Percentiles rank a stretch among this genome's conserved stretches.
Evolutionary conservation across 1,139 yeast species (phyloP).

Genomic region (Saccharomyces hybrid): DNA sequence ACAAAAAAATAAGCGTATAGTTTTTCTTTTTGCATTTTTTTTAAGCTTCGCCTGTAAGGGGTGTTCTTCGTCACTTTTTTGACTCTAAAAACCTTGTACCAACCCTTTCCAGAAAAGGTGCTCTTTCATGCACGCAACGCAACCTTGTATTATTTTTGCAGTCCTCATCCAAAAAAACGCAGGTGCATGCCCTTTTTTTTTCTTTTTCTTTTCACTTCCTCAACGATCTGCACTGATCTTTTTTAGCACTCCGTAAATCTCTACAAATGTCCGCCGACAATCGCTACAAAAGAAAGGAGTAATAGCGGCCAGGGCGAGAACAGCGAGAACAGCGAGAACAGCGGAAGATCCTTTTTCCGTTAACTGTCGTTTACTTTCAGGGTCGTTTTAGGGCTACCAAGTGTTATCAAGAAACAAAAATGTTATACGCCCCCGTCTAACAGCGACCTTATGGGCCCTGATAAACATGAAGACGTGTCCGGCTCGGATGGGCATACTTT

Average conservation of each 20-base stretch:
- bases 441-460: neutral
- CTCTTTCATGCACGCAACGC: too few relatives aligned
- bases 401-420: neutral
- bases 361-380: neutral
- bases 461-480: neutral
- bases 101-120: too few relatives aligned
- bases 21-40: neutral
- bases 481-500: neutral
- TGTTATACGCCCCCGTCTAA: neutral
- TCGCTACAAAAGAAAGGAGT: neutral
- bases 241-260: neutral
- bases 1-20: neutral
- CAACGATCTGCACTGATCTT: neutral
- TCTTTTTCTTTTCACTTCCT: neutral
- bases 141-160: too few relatives aligned
- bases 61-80: neutral
- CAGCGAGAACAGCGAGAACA: too few relatives aligned
- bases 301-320: neutral
- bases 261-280: neutral
- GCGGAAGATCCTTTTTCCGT: neutral
- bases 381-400: neutral
- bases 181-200: neutral
- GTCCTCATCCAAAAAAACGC: too few relatives aligned
- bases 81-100: neutral
- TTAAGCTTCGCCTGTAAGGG: neutral